Conservation (phyloP, 2,329 filamentous ascomycete genomes). For the Pleoardoris graminearum region DNA sequence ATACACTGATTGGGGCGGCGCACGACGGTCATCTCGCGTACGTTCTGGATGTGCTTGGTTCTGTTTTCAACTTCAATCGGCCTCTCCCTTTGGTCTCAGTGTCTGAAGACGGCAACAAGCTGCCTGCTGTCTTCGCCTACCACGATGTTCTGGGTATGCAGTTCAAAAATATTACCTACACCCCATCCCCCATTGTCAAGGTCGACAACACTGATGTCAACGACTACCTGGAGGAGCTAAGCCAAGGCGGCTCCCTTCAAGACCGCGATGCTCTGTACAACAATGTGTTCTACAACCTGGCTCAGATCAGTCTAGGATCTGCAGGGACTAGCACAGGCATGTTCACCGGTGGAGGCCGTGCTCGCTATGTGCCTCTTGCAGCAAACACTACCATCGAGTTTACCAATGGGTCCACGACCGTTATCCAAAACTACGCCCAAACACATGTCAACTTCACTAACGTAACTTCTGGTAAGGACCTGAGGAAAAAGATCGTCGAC, state of each 20-base stretch:
- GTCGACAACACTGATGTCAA: slow-evolving; percentile 61
- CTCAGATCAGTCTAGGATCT: slow-evolving; percentile 47
- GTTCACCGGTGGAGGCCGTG: slow-evolving; percentile 51
- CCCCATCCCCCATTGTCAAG: slow-evolving; percentile 55
- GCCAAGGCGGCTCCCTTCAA: slow-evolving; percentile 54
- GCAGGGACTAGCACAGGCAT: slow-evolving; percentile 48
- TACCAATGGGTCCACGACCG: slow-evolving; percentile 48
- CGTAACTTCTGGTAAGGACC: slow-evolving; percentile 46
- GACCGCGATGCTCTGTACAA: slow-evolving; percentile 63
- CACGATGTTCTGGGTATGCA: slow-evolving; percentile 51
- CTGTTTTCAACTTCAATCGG: slow-evolving; percentile 55
- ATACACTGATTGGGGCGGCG: slow-evolving; percentile 56
- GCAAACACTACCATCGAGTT: slow-evolving; percentile 50
- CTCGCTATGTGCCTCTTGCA: slow-evolving; percentile 50
- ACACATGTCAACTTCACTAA: slow-evolving; percentile 45
- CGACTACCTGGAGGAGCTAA: slow-evolving; percentile 53
- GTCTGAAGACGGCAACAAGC: slow-evolving; percentile 60
- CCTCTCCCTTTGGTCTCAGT: slow-evolving; percentile 61
- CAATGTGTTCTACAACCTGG: slow-evolving; percentile 53
- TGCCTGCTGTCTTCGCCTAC: slow-evolving; percentile 62
- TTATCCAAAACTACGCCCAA: slow-evolving; percentile 50
- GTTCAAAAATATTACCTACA: slow-evolving; percentile 49
- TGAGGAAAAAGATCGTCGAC: slow-evolving; percentile 46
- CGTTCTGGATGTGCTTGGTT: slow-evolving; percentile 56
- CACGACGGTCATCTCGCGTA: slow-evolving; percentile 69